Base-by-base conservation (phyloP, 192 early-diverging fungal species). In the Linnemannia exigua region DNA sequence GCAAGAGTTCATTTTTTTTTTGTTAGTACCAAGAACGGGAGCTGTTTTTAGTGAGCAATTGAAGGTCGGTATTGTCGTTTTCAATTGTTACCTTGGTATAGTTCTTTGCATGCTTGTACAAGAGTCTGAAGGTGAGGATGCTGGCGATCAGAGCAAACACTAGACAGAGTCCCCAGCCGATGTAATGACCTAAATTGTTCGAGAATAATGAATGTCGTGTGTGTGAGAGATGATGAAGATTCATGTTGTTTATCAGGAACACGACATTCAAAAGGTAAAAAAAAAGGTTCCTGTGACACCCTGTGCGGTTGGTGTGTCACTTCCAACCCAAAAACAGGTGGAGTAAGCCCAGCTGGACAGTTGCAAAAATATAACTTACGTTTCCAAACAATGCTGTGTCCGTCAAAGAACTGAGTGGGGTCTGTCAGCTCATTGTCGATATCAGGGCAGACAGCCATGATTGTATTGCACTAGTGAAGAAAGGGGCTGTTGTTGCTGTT, bases 161-260 rank as follows among this genome's bases (percentile, higher is more conserved):
- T 46, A 91, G 92, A 14, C 91, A 84, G 35, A 94, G 72, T 61
- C 87, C 87, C 93, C 93, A 94, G 16, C 93, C 93, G 67, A 94
- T 88, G 66, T 90, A 89, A 79, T 93, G 92, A 7, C 91, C 90
- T 85, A 75, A n/a, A n/a, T n/a, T n/a, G n/a, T n/a, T n/a, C n/a
- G n/a, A n/a, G 25, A 28, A 12, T 11, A 3, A 28, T 63, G 58
- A 15, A 31, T 9, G 5, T 7, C 3, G 14, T 63, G 58, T 1
- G 28, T 28, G 0, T 2, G 58, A 28, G n/a, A 54, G 52, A 15
- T 25, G 28, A 54, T 54, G 58, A 61, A 25, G 2, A 25, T 31
- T 14, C 12, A 11, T 61, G 1, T 54, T 54, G 19, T 54, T n/a
- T n/a, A n/a, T n/a, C n/a, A n/a, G n/a, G n/a, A n/a, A n/a, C n/a